Percentiles rank a stretch among this genome's conserved stretches.
These are phyloP conservation scores for Agrocybe chaxingu DNA, from an alignment of 768 basidiomycete genomes.

Conservation along the genomic window DNA sequence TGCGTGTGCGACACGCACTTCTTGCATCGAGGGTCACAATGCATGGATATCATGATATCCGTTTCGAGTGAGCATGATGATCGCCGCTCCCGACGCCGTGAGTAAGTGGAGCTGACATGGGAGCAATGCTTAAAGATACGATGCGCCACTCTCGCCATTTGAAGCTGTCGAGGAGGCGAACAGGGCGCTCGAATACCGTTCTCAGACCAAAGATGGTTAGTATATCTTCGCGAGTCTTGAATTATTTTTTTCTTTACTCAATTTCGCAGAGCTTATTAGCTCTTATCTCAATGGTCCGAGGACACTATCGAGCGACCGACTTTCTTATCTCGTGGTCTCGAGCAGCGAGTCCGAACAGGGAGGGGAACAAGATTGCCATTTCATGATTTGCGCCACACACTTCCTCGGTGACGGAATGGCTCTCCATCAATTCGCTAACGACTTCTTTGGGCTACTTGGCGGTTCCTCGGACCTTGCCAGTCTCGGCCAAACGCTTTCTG, in stretches of 20 bases:
- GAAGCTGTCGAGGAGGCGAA: constrained; percentile 13
- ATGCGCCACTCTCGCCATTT: constrained; percentile 12
- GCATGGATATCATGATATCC: constrained; percentile 59
- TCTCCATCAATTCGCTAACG: constrained; percentile 76
- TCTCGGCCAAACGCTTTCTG: constrained; percentile 25
- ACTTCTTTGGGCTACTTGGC: constrained; percentile 68
- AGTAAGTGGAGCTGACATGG: constrained; percentile 25
- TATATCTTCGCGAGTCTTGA: not conserved
- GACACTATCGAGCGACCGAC: constrained; percentile 60
- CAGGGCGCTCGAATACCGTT: constrained; percentile 41
- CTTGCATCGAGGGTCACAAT: constrained; percentile 62
- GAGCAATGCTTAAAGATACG: constrained; percentile 17
- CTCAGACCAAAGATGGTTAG: constrained; percentile 52
- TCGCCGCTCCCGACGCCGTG: not conserved
- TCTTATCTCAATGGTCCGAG: constrained; percentile 76
- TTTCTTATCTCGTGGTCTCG: constrained; percentile 63
- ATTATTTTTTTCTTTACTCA: not conserved
- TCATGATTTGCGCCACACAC: constrained; percentile 75
- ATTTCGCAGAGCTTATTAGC: constrained; percentile 53
- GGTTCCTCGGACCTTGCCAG: constrained; percentile 23
- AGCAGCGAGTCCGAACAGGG: constrained; percentile 1
- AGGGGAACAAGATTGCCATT: constrained; percentile 41
- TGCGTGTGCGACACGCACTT: constrained; percentile 68
- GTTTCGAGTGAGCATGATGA: constrained; percentile 53
- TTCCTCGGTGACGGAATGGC: constrained; percentile 89